Evolutionary conservation across 1,284 basidiomycete genomes (phyloP), one percentile per base, ranked within the genome.

Genomic region (Erythrobasidium hasegawianum): DNA sequence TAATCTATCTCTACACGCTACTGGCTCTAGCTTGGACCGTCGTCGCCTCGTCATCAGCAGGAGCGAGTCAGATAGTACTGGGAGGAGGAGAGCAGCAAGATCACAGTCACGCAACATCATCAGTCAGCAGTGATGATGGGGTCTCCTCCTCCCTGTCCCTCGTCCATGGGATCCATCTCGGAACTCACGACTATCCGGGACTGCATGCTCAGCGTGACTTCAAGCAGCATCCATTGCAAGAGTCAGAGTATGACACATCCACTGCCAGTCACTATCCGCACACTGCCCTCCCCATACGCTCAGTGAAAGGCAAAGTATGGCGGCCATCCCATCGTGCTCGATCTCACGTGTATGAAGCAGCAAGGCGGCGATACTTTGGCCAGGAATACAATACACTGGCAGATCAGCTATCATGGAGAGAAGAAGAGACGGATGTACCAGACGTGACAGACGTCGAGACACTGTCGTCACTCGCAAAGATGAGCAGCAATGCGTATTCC

Each of bases 401-500:
- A n/a, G 45, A 38, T 9, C 62, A 58, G 20, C 38, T 69, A 18
- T 76, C 75, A 24, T 82, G 81, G 81, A 79, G 80, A 14, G 80
- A 81, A 59, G 78, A 80, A 11, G 79, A 81, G 60, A 77, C 81
- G 8, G 74, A 76, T 16, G 80, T 75, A 9, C 83, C 83, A 67
- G 84, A 97, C 76, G 82, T 89, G 16, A 84, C 86, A 54, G 85
- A 85, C 70, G 82, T 90, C 16, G 83, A 87, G 69, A 89, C 90
- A 0, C 78, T 98, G 24, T 81, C 89, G 11, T 80, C 85, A 29
- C 83, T 98, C 41, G 95, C 93, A 20, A 96, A 92, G 82, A 97
- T 98, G 90, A 85, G 90, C 27, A 88, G 86, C 72, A 90, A 96
- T 75, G 93, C 96, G 38, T 97, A 97, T 41, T 64, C 73, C 5